Evolutionary conservation across 2,329 filamentous ascomycete genomes (phyloP), one percentile per base, ranked within the genome.

Genomic region (Ophiosphaerella herpotricha): DNA sequence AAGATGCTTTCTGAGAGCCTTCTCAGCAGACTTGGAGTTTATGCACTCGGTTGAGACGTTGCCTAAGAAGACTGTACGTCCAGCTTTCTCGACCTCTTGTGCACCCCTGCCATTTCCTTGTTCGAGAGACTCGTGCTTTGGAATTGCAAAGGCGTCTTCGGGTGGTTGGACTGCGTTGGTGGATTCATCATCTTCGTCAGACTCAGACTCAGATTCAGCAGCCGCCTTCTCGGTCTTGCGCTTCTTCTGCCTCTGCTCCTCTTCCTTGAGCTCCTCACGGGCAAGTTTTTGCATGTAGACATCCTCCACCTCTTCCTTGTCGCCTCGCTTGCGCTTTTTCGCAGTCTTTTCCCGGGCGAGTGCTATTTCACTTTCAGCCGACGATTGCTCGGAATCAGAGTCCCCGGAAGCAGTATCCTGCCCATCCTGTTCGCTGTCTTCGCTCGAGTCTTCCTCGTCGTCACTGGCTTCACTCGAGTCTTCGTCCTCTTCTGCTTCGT

Each of bases 21-120:
- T 95, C 76, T 90, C 91, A 31, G 86, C 87, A 2, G 85, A 75
- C 68, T 95, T 95, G 24, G 89, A 91, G 41, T 85, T 89, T 65
- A 97, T 90, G 36, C 90, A 91, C 44, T 87, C 80, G 18, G 83
- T 87, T 12, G 91, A 91, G 39, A 99, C 90, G 67, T 99, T 99
- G 66, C 89, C 89, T 11, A 99, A 79, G 75, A 97, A 99, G 36
- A 97, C 85, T 6, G 94, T 99, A 48, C 94, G 88, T 50, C 84
- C 84, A 7, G 93, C 89, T 77, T 96, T 96, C 50, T 95, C 90
- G 2, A 95, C 64, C 57, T 95, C 89, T 18, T 78, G 63, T 18
- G 76, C 74, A 43, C 72, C 70, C 43, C 74, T 75, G 35, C 68
- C 67, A 12, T 64, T 60, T 52, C 75, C 51, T 60, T 66, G 59